A percentile compares a stretch with the other conserved stretches of the same genome.
phyloP scores from a whole-genome alignment of 2,329 filamentous ascomycete species.

The Mollisia scopiformis region DNA sequence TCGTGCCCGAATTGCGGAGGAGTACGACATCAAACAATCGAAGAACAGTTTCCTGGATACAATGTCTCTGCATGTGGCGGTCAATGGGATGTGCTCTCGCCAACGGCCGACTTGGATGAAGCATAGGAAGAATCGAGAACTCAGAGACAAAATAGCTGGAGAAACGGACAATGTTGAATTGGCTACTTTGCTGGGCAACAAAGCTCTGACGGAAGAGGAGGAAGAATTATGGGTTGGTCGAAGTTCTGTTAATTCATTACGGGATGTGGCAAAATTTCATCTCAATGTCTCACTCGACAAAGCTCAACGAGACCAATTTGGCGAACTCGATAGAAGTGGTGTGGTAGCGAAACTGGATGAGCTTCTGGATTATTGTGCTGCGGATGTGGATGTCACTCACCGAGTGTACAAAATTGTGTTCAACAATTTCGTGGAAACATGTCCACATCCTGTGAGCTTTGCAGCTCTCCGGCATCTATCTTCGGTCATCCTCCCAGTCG shows the following conservation, averaged over 20 bases:
- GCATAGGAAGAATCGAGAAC: constrained; percentile 86
- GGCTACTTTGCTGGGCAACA: constrained; percentile 68
- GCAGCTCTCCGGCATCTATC: constrained; percentile 92
- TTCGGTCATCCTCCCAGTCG: constrained; percentile 87
- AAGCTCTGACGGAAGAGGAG: constrained; percentile 75
- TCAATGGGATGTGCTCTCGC: constrained; percentile 98
- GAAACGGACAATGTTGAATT: constrained; percentile 74
- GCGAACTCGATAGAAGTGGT: constrained; percentile 73
- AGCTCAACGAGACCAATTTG: constrained; percentile 82
- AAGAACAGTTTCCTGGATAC: constrained; percentile 91
- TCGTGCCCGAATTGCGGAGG: constrained; percentile 82
- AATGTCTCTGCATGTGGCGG: constrained; percentile 96
- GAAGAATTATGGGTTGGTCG: constrained; percentile 94
- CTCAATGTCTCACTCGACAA: constrained; percentile 93
- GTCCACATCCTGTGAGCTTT: constrained; percentile 96
- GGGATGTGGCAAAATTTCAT: constrained; percentile 96
- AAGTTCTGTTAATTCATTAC: constrained; percentile 92
- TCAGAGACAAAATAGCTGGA: constrained; percentile 77
- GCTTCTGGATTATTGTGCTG: constrained; percentile 90
- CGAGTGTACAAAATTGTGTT: constrained; percentile 94
- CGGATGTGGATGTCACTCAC: constrained; percentile 91
- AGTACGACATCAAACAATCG: constrained; percentile 83
- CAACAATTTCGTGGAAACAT: constrained; percentile 84
- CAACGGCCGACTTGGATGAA: constrained; percentile 98
- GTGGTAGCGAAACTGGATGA: constrained; percentile 75